phyloP scores from a whole-genome alignment of 768 basidiomycete genomes.

The Rhizopogon roseolus region DNA sequence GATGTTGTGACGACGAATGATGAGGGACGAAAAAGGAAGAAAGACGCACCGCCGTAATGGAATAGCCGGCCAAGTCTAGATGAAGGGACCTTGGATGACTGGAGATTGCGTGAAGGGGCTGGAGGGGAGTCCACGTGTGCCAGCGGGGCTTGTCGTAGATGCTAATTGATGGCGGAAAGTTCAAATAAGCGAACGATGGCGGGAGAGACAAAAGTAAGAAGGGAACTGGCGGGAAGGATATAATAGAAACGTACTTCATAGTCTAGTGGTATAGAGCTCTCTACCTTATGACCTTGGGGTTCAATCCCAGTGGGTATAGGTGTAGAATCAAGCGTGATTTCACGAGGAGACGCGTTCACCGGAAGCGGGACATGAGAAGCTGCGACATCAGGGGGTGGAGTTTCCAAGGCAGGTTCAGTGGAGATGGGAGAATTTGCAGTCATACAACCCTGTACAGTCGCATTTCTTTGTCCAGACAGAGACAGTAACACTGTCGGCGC shows the following conservation, averaged over 20 bases:
- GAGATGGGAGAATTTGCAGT: neutral
- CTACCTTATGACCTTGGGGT: neutral
- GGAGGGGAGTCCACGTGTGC: too few relatives aligned
- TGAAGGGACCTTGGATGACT: conserved; percentile 86
- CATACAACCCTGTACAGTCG: neutral
- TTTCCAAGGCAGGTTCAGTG: neutral
- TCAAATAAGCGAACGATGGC: neutral
- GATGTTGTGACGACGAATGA: neutral
- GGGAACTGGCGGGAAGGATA: neutral
- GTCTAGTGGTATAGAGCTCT: neutral
- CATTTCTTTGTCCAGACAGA: neutral
- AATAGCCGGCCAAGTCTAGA: conserved; percentile 86
- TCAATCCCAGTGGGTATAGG: neutral
- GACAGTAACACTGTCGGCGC: too few relatives aligned
- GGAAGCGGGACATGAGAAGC: neutral
- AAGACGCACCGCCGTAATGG: conserved; percentile 80
- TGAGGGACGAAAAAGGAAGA: neutral
- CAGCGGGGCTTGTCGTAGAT: neutral
- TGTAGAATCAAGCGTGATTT: neutral
- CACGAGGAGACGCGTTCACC: neutral
- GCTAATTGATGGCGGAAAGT: neutral
- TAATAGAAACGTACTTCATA: neutral
- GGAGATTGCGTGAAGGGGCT: conserved; percentile 53
- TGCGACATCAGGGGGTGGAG: neutral
- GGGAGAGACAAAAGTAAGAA: neutral